Evolutionary conservation across 495 filamentous ascomycete species (phyloP), one percentile per base, ranked within the genome.

Genomic region (Hypoxylon subgilvum): DNA sequence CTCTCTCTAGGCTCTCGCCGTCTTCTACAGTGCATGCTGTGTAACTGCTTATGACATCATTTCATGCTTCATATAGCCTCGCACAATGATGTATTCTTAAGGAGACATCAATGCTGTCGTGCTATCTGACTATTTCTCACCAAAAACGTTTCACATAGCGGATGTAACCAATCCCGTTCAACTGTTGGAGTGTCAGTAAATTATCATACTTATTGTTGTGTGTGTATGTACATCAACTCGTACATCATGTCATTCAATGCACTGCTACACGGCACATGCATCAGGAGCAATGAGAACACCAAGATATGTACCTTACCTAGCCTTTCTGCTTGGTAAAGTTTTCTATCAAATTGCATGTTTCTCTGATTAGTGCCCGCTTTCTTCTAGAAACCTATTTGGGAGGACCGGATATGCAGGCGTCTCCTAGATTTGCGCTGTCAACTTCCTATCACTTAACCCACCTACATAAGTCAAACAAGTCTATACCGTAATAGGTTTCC

Each of bases 31-130:
- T 32, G 38, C 44, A 59, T 59, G 54, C 17, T 28, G 60, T 63
- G 60, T 34, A 63, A 63, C n/a, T 52, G 18, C 3, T 22, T 19
- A 45, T 64, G 49, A 64, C 61, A 64, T 64, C 61, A 64, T 49
- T n/a, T 5, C 18, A 36, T 39, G 21, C 6, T 8, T 8, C 16
- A 47, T 46, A 34, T 19, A 16, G 19, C 18, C 21, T 14, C 45
- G 16, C 18, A 36, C 39, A 50, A 41, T 18, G 2, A 19, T 30
- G n/a, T n/a, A n/a, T n/a, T n/a, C n/a, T n/a, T n/a, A n/a, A n/a
- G n/a, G n/a, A n/a, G n/a, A n/a, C n/a, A n/a, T n/a, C n/a, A n/a
- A 44, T 18, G 19, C 14, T 18, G 16, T 5, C 9, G n/a, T 13
- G n/a, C n/a, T n/a, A n/a, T n/a, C n/a, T n/a, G n/a, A n/a, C 13